These are phyloP conservation scores for Syncephalis plumigaleata DNA, from an alignment of 371 early-diverging fungal species.

Conservation along the genomic window DNA sequence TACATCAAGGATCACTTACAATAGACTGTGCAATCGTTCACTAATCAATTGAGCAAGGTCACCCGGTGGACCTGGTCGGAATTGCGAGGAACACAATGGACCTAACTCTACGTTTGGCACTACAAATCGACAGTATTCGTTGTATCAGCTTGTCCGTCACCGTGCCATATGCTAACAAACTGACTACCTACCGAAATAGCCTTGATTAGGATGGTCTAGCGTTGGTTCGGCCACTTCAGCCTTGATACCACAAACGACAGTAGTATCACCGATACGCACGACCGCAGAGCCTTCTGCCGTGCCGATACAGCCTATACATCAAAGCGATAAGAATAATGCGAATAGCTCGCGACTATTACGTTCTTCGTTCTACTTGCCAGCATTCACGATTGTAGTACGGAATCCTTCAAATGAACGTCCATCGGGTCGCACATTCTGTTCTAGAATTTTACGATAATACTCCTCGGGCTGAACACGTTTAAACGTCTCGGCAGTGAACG, in stretches of 20 bases:
- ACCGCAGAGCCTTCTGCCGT: constrained; percentile 78
- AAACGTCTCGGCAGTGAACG: constrained; percentile 30
- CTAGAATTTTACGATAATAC: constrained; percentile 66
- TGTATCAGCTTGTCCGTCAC: too few species aligned
- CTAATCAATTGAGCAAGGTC: constrained; percentile 74
- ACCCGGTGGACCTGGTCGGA: constrained; percentile 74
- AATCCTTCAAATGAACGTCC: constrained; percentile 49
- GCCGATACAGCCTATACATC: constrained; percentile 56
- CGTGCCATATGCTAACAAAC: too few species aligned
- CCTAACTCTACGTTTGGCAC: constrained; percentile 83
- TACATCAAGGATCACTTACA: constrained; percentile 24
- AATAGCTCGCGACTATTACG: background rate
- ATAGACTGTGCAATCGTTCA: constrained; percentile 50
- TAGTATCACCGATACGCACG: constrained; percentile 77
- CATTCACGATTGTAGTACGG: constrained; percentile 32
- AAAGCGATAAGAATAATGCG: too few species aligned
- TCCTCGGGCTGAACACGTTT: constrained; percentile 69
- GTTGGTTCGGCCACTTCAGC: constrained; percentile 84
- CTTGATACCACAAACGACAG: constrained; percentile 83
- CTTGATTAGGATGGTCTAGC: constrained; percentile 41
- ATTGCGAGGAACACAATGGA: constrained; percentile 67
- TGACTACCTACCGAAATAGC: constrained; percentile 52
- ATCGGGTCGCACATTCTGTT: constrained; percentile 65
- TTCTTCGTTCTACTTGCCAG: constrained; percentile 7
- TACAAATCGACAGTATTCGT: constrained; percentile 7